A percentile compares a stretch with the other conserved stretches of the same genome.
Conservation (phyloP, 2,329 filamentous ascomycete species). For the Penicillium sp. region DNA sequence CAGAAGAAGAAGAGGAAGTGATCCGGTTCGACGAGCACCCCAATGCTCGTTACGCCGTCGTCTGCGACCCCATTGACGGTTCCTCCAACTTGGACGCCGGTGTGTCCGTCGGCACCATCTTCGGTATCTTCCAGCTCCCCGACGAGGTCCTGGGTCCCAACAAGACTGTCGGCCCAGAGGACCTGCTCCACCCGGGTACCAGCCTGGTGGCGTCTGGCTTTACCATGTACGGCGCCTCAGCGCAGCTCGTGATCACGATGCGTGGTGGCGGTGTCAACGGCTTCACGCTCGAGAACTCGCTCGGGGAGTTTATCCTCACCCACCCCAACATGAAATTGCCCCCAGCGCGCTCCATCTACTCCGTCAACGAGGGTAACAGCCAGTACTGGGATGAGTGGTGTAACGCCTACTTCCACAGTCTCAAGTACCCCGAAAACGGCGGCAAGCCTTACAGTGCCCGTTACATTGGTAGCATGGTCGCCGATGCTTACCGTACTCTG, state of each 20-base stretch:
- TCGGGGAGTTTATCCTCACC: slow-evolving; percentile 98
- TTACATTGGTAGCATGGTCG: slow-evolving; percentile 98
- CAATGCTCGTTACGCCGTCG: slow-evolving; percentile 82
- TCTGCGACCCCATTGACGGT: slow-evolving; percentile 97
- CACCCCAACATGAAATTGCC: slow-evolving; percentile 94
- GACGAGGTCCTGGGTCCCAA: slow-evolving; percentile 55
- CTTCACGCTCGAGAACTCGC: slow-evolving; percentile 93
- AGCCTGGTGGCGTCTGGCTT: slow-evolving; percentile 95
- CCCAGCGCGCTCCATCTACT: slow-evolving; percentile 81
- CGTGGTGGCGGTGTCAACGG: slow-evolving; percentile 88
- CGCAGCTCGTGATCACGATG: slow-evolving; percentile 97
- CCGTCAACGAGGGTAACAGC: slow-evolving; percentile 97
- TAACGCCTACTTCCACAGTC: slow-evolving; percentile 81
- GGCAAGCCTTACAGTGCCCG: slow-evolving; percentile 87
- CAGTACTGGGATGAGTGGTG: slow-evolving; percentile 91
- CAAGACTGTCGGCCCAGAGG: slow-evolving; percentile 64
- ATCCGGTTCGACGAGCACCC: slow-evolving; percentile 80
- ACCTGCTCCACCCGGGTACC: slow-evolving; percentile 84
- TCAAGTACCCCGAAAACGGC: slow-evolving; percentile 74
- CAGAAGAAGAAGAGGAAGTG: slow-evolving; percentile 92
- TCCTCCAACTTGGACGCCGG: slow-evolving; percentile 97
- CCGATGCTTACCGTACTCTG: slow-evolving; percentile 93
- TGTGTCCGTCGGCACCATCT: slow-evolving; percentile 97
- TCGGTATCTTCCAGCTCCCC: slow-evolving; percentile 85
- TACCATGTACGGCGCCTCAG: slow-evolving; percentile 98